Evolutionary conservation across 2,329 filamentous ascomycete species (phyloP).

Genomic region (Penicillium sp.): DNA sequence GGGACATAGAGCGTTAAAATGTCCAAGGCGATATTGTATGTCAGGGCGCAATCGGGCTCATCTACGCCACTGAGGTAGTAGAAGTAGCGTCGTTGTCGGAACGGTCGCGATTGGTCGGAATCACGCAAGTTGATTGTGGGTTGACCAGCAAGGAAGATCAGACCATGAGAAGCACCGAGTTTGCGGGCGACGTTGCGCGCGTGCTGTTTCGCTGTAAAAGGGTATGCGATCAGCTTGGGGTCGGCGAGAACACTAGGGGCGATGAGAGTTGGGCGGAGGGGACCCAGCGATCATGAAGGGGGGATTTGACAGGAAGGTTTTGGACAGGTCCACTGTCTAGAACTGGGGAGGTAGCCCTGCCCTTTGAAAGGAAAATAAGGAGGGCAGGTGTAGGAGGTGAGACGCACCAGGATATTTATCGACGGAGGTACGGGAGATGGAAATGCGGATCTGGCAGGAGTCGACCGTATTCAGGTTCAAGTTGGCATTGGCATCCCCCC

Average conservation of each 20-base stretch:
- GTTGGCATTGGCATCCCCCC: slow-evolving; percentile 25
- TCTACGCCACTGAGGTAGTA: slow-evolving; percentile 63
- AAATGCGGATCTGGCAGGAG: slow-evolving; percentile 36
- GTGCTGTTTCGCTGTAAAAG: slow-evolving; percentile 53
- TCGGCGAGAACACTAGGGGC: slow-evolving; percentile 6
- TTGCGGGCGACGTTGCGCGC: slow-evolving; percentile 51
- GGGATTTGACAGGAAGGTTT: slow-evolving; percentile 2
- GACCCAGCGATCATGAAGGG: neutral
- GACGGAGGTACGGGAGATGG: slow-evolving; percentile 31
- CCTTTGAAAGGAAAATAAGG: neutral
- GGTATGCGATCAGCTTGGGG: slow-evolving; percentile 13
- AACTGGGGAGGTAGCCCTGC: neutral
- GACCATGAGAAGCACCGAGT: slow-evolving; percentile 48
- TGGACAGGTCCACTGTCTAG: neutral
- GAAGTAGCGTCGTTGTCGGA: slow-evolving; percentile 65
- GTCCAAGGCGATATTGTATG: slow-evolving; percentile 64
- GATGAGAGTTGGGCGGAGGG: neutral
- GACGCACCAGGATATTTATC: slow-evolving; percentile 49
- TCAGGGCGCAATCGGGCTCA: slow-evolving; percentile 59
- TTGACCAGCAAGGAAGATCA: slow-evolving; percentile 62
- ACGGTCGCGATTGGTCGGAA: slow-evolving; percentile 61
- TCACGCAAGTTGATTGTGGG: slow-evolving; percentile 58
- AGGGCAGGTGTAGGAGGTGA: slow-evolving; percentile 1
- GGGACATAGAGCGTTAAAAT: slow-evolving; percentile 74
- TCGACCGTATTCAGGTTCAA: slow-evolving; percentile 20